Conservation (phyloP, 768 basidiomycete species). For the Rhodotorula kratochvilovae region DNA sequence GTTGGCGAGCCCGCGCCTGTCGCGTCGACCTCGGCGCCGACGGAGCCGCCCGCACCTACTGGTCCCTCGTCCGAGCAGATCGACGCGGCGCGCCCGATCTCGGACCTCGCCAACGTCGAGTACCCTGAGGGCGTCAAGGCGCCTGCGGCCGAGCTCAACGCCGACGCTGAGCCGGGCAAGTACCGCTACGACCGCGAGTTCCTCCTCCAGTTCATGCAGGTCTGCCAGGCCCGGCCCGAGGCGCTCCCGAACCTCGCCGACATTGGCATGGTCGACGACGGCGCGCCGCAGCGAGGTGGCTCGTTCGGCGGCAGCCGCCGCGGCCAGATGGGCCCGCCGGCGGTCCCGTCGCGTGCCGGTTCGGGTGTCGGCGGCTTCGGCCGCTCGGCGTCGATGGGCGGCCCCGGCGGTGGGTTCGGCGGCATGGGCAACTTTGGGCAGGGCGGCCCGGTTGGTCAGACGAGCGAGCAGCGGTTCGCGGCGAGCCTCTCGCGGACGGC, state of each 20-base stretch:
- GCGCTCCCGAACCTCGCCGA: conserved; percentile 80
- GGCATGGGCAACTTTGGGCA: conserved; percentile 44
- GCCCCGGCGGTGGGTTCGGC: conserved; percentile 30
- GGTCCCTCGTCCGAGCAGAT: conserved; percentile 49
- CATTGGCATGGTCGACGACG: conserved; percentile 71
- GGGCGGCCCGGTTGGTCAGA: conserved; percentile 15
- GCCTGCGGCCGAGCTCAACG: conserved; percentile 78
- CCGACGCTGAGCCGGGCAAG: conserved; percentile 75
- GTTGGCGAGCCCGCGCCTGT: conserved; percentile 7
- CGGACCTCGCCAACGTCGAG: conserved; percentile 67
- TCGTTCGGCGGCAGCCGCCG: conserved; percentile 22
- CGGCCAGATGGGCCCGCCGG: conserved; percentile 33
- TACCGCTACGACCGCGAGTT: conserved; percentile 98
- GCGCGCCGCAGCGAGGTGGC: conserved; percentile 38
- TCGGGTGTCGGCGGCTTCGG: conserved; percentile 29
- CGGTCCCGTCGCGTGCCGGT: conserved; percentile 13
- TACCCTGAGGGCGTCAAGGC: conserved; percentile 81
- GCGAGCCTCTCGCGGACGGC: conserved; percentile 27
- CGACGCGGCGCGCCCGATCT: conserved; percentile 76
- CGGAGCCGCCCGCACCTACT: not conserved
- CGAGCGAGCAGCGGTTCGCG: conserved; percentile 38
- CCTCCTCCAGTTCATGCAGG: conserved; percentile 88
- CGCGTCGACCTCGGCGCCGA: not conserved
- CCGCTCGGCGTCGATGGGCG: conserved; percentile 33
- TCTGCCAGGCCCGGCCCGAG: conserved; percentile 94